Conservation (phyloP, 2,329 filamentous ascomycete genomes). For the Pezicula neosporulosa region DNA sequence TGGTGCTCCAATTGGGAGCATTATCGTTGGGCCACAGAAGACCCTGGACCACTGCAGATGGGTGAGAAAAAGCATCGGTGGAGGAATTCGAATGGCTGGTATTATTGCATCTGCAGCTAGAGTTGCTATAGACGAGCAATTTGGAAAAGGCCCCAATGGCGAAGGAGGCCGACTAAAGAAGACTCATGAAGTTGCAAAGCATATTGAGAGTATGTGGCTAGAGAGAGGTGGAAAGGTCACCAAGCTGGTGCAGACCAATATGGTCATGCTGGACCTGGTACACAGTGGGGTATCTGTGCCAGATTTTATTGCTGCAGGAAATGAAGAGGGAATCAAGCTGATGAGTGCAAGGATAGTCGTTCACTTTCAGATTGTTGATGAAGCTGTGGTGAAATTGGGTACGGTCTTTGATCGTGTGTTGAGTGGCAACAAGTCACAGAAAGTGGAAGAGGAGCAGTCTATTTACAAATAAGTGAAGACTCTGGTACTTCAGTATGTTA, state of each 20-base stretch:
- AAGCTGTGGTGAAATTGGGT: neutral
- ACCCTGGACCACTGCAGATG: constrained; percentile 63
- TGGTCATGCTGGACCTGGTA: neutral
- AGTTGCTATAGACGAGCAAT: constrained; percentile 77
- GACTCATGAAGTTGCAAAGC: constrained; percentile 60
- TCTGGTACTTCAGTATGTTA: too few relatives aligned
- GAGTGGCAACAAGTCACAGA: too few relatives aligned
- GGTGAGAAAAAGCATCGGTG: constrained; percentile 78
- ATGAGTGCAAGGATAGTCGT: neutral
- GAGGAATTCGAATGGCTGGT: constrained; percentile 73
- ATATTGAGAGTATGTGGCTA: constrained; percentile 37
- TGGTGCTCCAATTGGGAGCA: constrained; percentile 75
- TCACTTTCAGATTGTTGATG: neutral
- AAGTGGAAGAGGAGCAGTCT: too few relatives aligned
- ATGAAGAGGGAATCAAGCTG: neutral
- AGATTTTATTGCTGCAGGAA: neutral
- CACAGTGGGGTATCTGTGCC: neutral
- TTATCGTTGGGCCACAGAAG: constrained; percentile 60
- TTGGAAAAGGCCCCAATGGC: constrained; percentile 53
- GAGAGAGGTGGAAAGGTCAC: too few relatives aligned
- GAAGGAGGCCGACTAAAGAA: constrained; percentile 58
- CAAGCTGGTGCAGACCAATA: neutral
- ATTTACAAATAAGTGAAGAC: too few relatives aligned
- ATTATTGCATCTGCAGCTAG: constrained; percentile 72
- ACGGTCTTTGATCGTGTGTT: neutral